Percentiles rank a stretch among this genome's conserved stretches.
phyloP scores from a whole-genome alignment of 2,329 filamentous ascomycete genomes.

The Cadophora sp. region DNA sequence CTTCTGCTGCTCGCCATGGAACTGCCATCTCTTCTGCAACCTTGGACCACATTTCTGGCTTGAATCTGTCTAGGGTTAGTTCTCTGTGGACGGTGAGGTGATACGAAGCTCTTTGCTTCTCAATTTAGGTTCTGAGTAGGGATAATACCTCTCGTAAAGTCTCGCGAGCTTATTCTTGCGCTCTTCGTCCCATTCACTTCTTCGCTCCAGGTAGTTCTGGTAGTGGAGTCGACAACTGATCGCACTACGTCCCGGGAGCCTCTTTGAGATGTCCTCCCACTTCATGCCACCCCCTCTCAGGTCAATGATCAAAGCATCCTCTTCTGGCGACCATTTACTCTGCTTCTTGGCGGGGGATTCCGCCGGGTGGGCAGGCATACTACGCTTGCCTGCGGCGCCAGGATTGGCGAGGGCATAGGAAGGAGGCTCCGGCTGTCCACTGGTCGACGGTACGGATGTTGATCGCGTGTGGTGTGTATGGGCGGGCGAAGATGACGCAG shows the following conservation, averaged over 20 bases:
- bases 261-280: conserved; percentile 97
- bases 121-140: conserved; percentile 6
- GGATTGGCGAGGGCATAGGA: conserved; percentile 36
- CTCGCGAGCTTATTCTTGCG: conserved; percentile 95
- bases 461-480: conserved; percentile 46
- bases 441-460: conserved; percentile 39
- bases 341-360: conserved; percentile 88
- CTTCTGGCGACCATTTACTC: conserved; percentile 94
- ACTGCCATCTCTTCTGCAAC: conserved; percentile 94
- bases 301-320: conserved; percentile 93
- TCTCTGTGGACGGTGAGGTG: conserved; percentile 4
- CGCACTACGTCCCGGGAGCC: conserved; percentile 85
- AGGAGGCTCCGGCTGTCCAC: conserved; percentile 34
- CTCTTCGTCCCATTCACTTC: conserved; percentile 96
- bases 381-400: conserved; percentile 52
- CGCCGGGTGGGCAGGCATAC: conserved; percentile 59
- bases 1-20: conserved; percentile 94
- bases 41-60: conserved; percentile 97
- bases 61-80: conserved; percentile 69
- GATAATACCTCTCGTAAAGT: conserved; percentile 86
- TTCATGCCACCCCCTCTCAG: conserved; percentile 92
- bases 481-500: conserved; percentile 54
- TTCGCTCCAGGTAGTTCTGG: conserved; percentile 93
- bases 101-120: not conserved
- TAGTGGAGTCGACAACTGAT: conserved; percentile 96